phyloP scores from a whole-genome alignment of 257 asterid genomes.

The Solanum piurae region DNA sequence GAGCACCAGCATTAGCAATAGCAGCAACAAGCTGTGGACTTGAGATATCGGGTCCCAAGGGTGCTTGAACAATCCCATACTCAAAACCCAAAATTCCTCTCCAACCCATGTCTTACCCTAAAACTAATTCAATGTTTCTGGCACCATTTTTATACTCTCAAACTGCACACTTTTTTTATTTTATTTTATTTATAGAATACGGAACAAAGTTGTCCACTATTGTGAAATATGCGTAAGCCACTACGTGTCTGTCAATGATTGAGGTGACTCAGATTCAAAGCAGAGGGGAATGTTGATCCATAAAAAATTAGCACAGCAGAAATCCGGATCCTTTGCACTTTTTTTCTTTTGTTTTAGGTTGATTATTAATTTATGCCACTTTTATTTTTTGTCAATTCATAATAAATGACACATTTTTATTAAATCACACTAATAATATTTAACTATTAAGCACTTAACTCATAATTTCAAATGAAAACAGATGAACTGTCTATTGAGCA shows the following conservation, averaged over 20 bases:
- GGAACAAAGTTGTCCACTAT: background rate
- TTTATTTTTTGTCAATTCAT: no score
- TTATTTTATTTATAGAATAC: background rate
- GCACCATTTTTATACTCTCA: background rate
- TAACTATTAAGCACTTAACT: no score
- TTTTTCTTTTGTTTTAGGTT: no score
- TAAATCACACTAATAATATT: no score
- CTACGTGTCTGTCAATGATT: background rate
- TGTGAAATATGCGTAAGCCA: background rate
- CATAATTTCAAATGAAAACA: background rate
- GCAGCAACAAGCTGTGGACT: conserved; percentile 81
- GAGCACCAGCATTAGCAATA: conserved; percentile 70
- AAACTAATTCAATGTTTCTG: background rate
- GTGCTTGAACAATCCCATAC: conserved; percentile 82
- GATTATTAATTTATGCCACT: no score
- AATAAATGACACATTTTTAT: no score
- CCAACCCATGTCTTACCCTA: conserved; percentile 50
- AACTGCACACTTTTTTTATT: background rate
- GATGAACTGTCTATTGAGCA: no score
- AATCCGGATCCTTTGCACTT: background rate
- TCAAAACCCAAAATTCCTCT: conserved; percentile 76
- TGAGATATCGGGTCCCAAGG: conserved; percentile 86
- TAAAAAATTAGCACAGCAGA: background rate
- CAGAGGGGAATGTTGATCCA: no score
- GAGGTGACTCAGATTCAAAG: background rate